phyloP scores from a whole-genome alignment of 768 basidiomycete species.

The Dendrothele bispora region DNA sequence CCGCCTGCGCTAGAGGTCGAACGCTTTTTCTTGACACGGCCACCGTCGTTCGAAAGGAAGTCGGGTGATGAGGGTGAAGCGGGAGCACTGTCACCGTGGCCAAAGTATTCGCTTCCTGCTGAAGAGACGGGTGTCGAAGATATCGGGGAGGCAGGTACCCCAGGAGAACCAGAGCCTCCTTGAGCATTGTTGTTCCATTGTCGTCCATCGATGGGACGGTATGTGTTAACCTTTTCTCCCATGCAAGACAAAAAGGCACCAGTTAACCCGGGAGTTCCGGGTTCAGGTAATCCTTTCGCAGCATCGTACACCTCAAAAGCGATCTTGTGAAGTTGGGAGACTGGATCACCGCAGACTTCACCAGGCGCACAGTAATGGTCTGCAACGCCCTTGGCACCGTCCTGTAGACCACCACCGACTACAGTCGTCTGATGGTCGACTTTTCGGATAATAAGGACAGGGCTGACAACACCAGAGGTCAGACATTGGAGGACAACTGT shows the following conservation, averaged over 20 bases:
- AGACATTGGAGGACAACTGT: constrained; percentile 94
- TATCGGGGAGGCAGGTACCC: constrained; percentile 69
- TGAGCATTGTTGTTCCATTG: constrained; percentile 61
- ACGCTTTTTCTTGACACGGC: constrained; percentile 82
- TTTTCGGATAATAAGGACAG: constrained; percentile 90
- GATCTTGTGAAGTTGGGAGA: constrained; percentile 94
- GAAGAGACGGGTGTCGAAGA: constrained; percentile 61
- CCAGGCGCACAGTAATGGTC: constrained; percentile 82
- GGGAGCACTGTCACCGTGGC: constrained; percentile 63
- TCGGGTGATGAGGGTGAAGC: constrained; percentile 61
- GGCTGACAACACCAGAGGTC: constrained; percentile 91
- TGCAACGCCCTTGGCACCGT: constrained; percentile 81
- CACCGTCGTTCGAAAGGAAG: constrained; percentile 79
- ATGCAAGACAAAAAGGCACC: constrained; percentile 89
- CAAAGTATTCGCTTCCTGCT: constrained; percentile 66
- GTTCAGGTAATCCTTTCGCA: constrained; percentile 66
- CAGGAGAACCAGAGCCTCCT: constrained; percentile 52
- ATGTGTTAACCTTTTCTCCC: constrained; percentile 92
- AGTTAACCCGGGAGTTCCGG: constrained; percentile 73
- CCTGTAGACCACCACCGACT: constrained; percentile 87
- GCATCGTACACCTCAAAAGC: constrained; percentile 89
- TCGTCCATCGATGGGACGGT: constrained; percentile 80
- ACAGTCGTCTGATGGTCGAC: constrained; percentile 89
- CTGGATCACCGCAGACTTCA: constrained; percentile 91
- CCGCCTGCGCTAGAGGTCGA: constrained; percentile 73